Conservation (phyloP, 345 rosid species). For the Erysimum cheiranthoides region DNA sequence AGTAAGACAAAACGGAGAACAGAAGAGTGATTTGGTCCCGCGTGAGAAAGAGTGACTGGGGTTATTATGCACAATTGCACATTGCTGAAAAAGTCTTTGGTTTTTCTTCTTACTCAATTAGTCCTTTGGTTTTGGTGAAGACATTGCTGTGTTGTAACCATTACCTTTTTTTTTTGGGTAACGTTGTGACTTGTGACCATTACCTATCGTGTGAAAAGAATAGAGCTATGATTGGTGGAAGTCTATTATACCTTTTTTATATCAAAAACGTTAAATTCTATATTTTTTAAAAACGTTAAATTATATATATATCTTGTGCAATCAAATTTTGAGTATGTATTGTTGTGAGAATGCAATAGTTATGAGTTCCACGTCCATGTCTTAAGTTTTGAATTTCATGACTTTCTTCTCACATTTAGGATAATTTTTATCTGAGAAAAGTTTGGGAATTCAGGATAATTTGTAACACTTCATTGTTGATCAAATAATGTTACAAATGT, state of each 20-base stretch:
- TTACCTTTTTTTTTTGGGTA: no score
- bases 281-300: no score
- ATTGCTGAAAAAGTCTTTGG: conserved; percentile 38
- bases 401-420: neutral
- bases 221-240: neutral
- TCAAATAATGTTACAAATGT: neutral
- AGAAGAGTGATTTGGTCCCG: conserved; percentile 36
- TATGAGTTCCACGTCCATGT: neutral
- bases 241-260: neutral
- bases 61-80: conserved; percentile 51
- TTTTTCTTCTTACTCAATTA: conserved; percentile 32
- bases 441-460: neutral
- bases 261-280: neutral
- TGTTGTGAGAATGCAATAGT: neutral
- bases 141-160: conserved; percentile 32
- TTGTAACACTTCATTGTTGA: neutral
- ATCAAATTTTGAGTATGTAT: neutral
- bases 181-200: neutral
- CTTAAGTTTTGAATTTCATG: neutral
- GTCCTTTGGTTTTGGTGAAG: conserved; percentile 35
- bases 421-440: no score
- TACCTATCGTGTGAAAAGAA: conserved; percentile 6
- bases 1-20: conserved; percentile 17
- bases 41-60: neutral
- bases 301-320: no score